Percentiles rank a stretch among this genome's conserved stretches.
Conservation (phyloP, 306 rosid genomes). For the Cucurbita moschata region DNA sequence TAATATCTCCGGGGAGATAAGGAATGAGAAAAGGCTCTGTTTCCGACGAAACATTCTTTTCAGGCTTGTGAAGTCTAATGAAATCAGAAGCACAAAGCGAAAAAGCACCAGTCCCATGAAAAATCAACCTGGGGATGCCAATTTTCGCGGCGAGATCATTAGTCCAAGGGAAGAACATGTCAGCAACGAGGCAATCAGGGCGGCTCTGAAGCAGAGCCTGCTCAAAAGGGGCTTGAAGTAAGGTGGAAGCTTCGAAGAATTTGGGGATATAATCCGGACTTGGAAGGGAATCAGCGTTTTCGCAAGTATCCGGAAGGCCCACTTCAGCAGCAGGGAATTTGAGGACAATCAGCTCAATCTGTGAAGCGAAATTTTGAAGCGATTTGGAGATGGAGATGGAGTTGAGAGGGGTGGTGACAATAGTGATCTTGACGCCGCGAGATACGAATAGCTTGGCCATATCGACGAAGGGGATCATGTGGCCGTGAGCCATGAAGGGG, state of each 20-base stretch:
- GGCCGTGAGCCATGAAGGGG: conserved; percentile 15
- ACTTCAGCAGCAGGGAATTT: conserved; percentile 18
- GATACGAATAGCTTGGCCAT: conserved; percentile 3
- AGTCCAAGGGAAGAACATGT: conserved; percentile 33
- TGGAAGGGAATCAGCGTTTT: conserved; percentile 14
- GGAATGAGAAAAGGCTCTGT: conserved; percentile 33
- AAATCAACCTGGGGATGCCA: conserved; percentile 42
- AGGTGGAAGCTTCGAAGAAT: conserved; percentile 15
- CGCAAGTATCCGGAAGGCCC: conserved; percentile 39
- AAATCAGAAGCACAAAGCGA: conserved; percentile 17
- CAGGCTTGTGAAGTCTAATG: conserved; percentile 23
- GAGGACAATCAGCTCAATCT: conserved; percentile 1
- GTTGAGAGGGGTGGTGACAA: conserved; percentile 7
- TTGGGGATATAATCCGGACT: not conserved
- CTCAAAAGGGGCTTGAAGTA: conserved; percentile 25
- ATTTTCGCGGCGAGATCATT: conserved; percentile 26
- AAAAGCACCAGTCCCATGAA: conserved; percentile 36
- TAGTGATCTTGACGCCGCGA: not conserved
- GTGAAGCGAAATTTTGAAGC: not conserved
- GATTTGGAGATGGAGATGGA: conserved; percentile 2
- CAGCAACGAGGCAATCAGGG: conserved; percentile 36
- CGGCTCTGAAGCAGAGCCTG: conserved; percentile 13
- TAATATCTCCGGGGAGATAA: conserved; percentile 27
- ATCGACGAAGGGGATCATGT: conserved; percentile 4
- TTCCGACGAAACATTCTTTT: conserved; percentile 21